A percentile compares a stretch with the other conserved stretches of the same genome.
Evolutionary conservation across 768 basidiomycete genomes (phyloP).

Genomic region (Russula compacta): DNA sequence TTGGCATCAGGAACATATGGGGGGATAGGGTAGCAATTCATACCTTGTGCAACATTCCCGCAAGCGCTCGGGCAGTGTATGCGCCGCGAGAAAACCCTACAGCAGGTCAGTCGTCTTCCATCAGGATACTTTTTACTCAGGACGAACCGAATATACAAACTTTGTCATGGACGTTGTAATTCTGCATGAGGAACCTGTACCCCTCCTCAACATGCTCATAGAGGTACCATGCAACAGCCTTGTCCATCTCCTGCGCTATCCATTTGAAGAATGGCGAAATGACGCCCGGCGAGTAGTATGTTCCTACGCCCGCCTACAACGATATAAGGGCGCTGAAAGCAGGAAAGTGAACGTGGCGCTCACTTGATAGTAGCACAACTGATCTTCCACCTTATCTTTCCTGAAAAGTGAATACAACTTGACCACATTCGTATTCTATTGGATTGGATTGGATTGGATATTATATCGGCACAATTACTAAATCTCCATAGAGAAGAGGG

Average conservation of each 20-base stretch:
- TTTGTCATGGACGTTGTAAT: conserved; percentile 62
- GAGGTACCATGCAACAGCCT: conserved; percentile 71
- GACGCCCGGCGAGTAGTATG: conserved; percentile 53
- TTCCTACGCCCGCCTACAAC: conserved; percentile 37
- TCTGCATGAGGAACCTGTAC: conserved; percentile 73
- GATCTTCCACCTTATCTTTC: conserved; percentile 30
- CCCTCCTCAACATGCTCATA: conserved; percentile 66
- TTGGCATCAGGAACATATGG: background rate
- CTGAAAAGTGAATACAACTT: conserved; percentile 30
- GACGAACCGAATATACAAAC: conserved; percentile 60
- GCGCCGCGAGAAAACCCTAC: conserved; percentile 70
- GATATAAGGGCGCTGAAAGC: background rate
- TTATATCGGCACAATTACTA: background rate
- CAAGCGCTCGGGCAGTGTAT: conserved; percentile 62
- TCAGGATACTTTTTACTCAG: background rate
- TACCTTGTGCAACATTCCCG: conserved; percentile 59
- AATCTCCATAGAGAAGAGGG: no score
- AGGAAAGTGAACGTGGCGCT: background rate
- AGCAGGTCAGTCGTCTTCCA: background rate
- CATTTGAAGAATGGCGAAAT: conserved; percentile 52
- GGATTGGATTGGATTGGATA: no score
- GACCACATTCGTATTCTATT: conserved; percentile 35
- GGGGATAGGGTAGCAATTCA: conserved; percentile 24
- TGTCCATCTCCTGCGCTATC: conserved; percentile 53
- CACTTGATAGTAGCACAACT: conserved; percentile 61